A percentile compares a stretch with the other conserved stretches of the same genome.
These are phyloP conservation scores for Strobilomyces echinocephalus DNA, from an alignment of 768 basidiomycete genomes.

Conservation along the genomic window DNA sequence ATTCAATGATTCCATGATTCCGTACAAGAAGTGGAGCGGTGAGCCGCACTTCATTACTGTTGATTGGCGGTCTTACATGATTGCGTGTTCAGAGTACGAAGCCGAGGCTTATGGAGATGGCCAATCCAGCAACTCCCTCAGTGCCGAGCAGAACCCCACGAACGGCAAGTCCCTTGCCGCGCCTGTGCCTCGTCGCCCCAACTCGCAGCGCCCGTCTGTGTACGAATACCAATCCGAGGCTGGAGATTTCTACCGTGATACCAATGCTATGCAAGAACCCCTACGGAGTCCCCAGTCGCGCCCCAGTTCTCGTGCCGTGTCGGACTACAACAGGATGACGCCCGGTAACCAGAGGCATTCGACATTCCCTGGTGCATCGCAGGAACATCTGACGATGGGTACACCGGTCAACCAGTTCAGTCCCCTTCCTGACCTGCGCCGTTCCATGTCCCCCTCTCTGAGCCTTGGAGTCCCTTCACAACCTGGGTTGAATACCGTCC, in stretches of 20 bases:
- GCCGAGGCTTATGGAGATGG: conserved; percentile 53
- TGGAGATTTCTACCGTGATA: conserved; percentile 60
- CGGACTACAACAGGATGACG: conserved; percentile 28
- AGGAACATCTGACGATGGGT: conserved; percentile 36
- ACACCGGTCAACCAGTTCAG: conserved; percentile 35
- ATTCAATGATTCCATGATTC: conserved; percentile 74
- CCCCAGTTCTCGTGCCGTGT: conserved; percentile 30
- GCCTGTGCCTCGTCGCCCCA: conserved; percentile 33
- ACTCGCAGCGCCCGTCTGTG: conserved; percentile 44
- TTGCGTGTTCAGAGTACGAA: conserved; percentile 49
- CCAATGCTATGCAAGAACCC: conserved; percentile 37
- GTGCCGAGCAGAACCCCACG: conserved; percentile 26
- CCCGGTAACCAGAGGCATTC: conserved; percentile 21
- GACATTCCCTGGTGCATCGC: conserved; percentile 28
- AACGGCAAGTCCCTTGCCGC: conserved; percentile 24
- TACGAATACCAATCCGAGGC: conserved; percentile 38
- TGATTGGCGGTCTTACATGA: conserved; percentile 9
- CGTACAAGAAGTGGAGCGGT: conserved; percentile 70
- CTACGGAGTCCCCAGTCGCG: conserved; percentile 26
- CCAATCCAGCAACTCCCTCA: conserved; percentile 44
- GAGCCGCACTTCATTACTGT: conserved; percentile 20
- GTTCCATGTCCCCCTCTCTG: conserved; percentile 30
- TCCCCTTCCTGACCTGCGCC: conserved; percentile 37
- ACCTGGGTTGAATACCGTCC: conserved; percentile 16
- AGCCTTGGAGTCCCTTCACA: neutral